Evolutionary conservation across 192 early-diverging fungal genomes (phyloP).

Genomic region (Coemansia sp.): DNA sequence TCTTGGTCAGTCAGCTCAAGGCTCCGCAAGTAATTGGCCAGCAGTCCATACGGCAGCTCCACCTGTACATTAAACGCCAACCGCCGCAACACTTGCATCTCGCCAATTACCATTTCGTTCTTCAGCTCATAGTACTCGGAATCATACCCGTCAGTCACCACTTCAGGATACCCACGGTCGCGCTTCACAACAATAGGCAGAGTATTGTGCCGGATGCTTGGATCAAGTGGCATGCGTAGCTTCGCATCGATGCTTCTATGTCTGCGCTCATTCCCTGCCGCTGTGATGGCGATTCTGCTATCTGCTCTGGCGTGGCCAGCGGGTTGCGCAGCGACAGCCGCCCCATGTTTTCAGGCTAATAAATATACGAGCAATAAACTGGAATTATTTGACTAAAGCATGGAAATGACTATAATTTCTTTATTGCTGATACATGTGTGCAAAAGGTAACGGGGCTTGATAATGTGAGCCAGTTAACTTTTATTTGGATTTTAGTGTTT

Average conservation of each 20-base stretch:
- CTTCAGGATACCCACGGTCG: conserved; percentile 52
- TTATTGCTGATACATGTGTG: too few species aligned
- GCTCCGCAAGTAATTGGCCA: conserved; percentile 89
- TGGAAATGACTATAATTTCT: too few species aligned
- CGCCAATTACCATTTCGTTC: conserved; percentile 74
- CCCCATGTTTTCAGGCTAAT: conserved; percentile 18
- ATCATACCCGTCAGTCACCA: conserved; percentile 62
- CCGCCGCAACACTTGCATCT: conserved; percentile 84
- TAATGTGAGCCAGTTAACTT: too few species aligned
- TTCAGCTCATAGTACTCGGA: conserved; percentile 73
- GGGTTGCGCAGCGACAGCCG: conserved; percentile 78
- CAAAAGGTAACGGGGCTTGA: too few species aligned
- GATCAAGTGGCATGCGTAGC: conserved; percentile 80
- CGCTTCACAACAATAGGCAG: conserved; percentile 68
- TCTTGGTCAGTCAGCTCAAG: conserved; percentile 75
- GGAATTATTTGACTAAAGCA: too few species aligned
- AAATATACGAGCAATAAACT: too few species aligned
- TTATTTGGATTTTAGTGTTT: too few species aligned
- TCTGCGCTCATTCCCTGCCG: conserved; percentile 60
- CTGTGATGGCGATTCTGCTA: conserved; percentile 65
- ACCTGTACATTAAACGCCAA: conserved; percentile 97
- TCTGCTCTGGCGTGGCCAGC: conserved; percentile 69
- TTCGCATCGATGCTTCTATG: conserved; percentile 72
- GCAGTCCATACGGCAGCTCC: conserved; percentile 90
- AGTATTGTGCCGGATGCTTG: conserved; percentile 76